These are phyloP conservation scores for Vigna hirtella DNA, from an alignment of 306 rosid species.

Conservation along the genomic window DNA sequence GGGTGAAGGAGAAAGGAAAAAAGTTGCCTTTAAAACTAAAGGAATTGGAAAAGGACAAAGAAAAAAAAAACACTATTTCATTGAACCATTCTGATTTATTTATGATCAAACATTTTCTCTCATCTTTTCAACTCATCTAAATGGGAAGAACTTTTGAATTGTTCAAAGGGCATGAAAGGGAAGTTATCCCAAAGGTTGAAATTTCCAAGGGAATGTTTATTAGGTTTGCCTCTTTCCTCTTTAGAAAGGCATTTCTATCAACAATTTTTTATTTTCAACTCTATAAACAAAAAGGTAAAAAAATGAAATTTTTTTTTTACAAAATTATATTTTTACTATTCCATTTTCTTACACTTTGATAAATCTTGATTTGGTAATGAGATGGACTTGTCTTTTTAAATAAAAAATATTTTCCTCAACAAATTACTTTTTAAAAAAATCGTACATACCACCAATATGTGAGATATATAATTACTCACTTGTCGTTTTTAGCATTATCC, in stretches of 20 bases:
- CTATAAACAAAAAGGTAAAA: not conserved
- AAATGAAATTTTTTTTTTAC: too few species aligned
- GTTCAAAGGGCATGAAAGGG: not conserved
- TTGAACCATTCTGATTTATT: not conserved
- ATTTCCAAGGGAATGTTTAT: not conserved
- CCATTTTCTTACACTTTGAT: too few species aligned
- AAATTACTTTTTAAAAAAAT: too few species aligned
- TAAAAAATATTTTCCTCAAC: too few species aligned
- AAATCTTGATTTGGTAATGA: too few species aligned
- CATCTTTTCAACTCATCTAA: not conserved
- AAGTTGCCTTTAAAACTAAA: not conserved
- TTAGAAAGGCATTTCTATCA: not conserved
- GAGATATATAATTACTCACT: too few species aligned
- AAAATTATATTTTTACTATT: too few species aligned
- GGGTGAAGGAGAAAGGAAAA: not conserved
- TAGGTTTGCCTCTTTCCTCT: not conserved
- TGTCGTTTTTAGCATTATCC: too few species aligned
- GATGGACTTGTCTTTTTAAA: too few species aligned
- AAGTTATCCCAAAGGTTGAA: not conserved
- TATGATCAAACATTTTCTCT: not conserved
- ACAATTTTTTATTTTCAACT: not conserved
- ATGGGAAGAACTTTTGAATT: conserved; percentile 2
- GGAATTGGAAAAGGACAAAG: not conserved
- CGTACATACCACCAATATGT: too few species aligned
- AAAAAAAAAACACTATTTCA: not conserved